Evolutionary conservation across 495 filamentous ascomycete genomes (phyloP).

Genomic region (Stereocaulon alpinum): DNA sequence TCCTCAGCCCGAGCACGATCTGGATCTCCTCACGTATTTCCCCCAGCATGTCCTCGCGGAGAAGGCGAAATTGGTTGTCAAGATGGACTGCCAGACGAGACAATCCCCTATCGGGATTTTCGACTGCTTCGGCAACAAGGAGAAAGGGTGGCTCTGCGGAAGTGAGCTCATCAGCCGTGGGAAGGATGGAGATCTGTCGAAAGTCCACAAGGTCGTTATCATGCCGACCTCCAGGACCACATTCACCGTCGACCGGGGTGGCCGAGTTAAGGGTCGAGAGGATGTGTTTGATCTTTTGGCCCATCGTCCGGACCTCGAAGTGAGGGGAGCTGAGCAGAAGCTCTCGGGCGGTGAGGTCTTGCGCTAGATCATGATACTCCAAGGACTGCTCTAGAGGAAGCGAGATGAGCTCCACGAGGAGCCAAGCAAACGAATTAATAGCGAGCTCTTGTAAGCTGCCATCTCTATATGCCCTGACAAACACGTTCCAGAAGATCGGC

Average conservation of each 20-base stretch:
- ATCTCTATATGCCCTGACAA: constrained; percentile 35
- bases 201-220: constrained; percentile 65
- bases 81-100: constrained; percentile 46
- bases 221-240: constrained; percentile 59
- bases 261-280: constrained; percentile 21
- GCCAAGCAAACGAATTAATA: constrained; percentile 46
- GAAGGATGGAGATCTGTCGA: constrained; percentile 52
- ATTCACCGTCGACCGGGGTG: too few relatives aligned
- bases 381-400: constrained; percentile 25
- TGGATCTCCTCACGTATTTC: constrained; percentile 54
- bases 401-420: constrained; percentile 46
- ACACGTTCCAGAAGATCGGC: constrained; percentile 49
- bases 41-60: constrained; percentile 63
- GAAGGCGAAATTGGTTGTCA: constrained; percentile 71
- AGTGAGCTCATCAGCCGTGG: constrained; percentile 58
- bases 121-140: constrained; percentile 31
- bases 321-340: constrained; percentile 27
- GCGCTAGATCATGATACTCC: constrained; percentile 26
- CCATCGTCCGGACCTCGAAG: constrained; percentile 26
- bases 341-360: constrained; percentile 14
- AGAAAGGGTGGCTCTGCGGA: constrained; percentile 50
- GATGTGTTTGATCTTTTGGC: constrained; percentile 38
- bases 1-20: constrained; percentile 33
- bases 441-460: constrained; percentile 31
- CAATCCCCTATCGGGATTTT: constrained; percentile 8